Percentiles rank a stretch among this genome's conserved stretches.
phyloP scores from a whole-genome alignment of 116 monocot genomes.

The Dioscorea cayenensis region DNA sequence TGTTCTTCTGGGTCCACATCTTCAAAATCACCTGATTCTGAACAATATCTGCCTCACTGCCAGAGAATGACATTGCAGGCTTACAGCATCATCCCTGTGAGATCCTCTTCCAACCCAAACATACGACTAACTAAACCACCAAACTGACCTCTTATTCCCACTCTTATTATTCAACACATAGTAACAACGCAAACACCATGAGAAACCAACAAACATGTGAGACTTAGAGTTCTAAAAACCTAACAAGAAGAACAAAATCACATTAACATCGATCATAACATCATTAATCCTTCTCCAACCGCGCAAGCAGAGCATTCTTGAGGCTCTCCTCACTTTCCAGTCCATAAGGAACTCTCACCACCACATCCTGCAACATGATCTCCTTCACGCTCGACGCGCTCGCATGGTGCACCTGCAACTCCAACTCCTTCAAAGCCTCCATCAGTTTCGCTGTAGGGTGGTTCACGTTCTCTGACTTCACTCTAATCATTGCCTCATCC shows the following conservation, averaged over 20 bases:
- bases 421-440: background rate
- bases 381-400: conserved; percentile 6
- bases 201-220: background rate
- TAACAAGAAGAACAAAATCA: background rate
- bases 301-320: conserved; percentile 4
- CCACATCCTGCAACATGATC: conserved; percentile 4
- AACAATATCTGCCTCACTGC: too few species aligned
- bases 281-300: conserved; percentile 5
- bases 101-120: too few species aligned
- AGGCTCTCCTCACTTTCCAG: conserved; percentile 1
- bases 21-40: too few species aligned
- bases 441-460: conserved; percentile 6
- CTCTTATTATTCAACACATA: background rate
- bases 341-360: background rate
- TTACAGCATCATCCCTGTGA: too few species aligned
- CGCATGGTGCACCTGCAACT: conserved; percentile 4
- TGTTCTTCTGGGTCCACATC: too few species aligned
- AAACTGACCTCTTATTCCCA: background rate
- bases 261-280: background rate
- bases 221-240: background rate
- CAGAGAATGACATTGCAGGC: too few species aligned
- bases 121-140: background rate
- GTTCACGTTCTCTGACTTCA: conserved; percentile 1
- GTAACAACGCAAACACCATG: background rate
- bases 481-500: conserved; percentile 7